These are phyloP conservation scores for Xylaria sp. DNA, from an alignment of 2,329 filamentous ascomycete species.

Conservation along the genomic window DNA sequence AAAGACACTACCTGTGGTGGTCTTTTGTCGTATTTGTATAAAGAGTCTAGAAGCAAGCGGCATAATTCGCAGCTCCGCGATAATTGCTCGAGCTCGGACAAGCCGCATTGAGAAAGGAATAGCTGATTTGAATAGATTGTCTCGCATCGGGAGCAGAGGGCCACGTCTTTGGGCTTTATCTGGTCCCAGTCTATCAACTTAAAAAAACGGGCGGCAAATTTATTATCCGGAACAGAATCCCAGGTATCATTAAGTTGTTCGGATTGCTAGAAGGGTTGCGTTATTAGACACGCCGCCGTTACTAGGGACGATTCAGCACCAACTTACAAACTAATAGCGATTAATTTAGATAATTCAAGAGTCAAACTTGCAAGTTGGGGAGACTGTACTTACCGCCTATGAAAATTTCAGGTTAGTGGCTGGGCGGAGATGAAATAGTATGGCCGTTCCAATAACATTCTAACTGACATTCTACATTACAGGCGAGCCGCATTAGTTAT, in stretches of 20 bases:
- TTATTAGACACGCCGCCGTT: not conserved
- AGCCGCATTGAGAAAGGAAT: not conserved
- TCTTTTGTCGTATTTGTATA: not conserved
- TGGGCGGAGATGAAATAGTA: not conserved
- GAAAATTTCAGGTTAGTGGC: not conserved
- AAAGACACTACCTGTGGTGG: not conserved
- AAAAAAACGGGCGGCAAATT: conserved; percentile 10
- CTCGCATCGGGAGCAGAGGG: not conserved
- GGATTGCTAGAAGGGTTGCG: conserved; percentile 2
- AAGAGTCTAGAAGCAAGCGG: conserved; percentile 2
- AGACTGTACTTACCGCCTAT: not conserved
- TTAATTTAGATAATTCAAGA: not conserved
- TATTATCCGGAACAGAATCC: conserved; percentile 4
- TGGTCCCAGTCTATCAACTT: conserved; percentile 3
- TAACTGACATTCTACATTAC: not conserved
- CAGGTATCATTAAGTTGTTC: conserved; percentile 10
- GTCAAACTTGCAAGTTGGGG: not conserved
- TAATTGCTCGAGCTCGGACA: conserved; percentile 3
- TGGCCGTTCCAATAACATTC: not conserved
- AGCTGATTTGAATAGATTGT: not conserved
- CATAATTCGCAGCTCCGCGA: conserved; percentile 8
- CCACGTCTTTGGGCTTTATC: not conserved
- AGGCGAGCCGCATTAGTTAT: not conserved
- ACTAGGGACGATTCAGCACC: not conserved
- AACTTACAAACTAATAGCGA: not conserved